These are phyloP conservation scores for Brassica balearica DNA, from an alignment of 441 rosid species.

Conservation along the genomic window DNA sequence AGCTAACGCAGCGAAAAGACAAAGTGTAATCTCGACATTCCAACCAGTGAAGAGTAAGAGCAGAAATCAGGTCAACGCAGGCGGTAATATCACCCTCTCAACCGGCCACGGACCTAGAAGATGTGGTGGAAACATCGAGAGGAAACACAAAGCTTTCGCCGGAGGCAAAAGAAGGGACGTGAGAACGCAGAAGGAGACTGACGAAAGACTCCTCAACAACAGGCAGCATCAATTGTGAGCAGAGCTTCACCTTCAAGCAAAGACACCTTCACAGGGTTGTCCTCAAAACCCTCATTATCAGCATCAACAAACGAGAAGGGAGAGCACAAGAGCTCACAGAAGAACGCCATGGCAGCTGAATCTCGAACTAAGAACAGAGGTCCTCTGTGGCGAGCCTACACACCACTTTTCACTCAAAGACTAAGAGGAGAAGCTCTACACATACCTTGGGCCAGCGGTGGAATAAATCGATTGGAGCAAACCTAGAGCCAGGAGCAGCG, in stretches of 20 bases:
- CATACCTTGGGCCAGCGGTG: no score
- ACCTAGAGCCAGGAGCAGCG: neutral
- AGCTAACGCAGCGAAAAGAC: neutral
- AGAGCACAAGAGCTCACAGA: neutral
- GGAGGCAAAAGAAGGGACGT: neutral
- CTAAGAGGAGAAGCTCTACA: no score
- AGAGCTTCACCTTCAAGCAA: neutral
- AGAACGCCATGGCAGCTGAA: no score
- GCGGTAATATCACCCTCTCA: neutral
- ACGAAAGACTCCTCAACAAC: neutral
- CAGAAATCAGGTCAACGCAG: neutral
- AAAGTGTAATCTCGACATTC: neutral
- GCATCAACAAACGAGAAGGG: neutral
- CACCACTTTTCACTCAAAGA: no score
- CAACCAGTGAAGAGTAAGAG: neutral
- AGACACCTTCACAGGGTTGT: neutral
- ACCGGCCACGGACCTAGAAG: neutral
- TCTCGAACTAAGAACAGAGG: no score
- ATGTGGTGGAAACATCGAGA: neutral
- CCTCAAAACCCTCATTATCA: neutral
- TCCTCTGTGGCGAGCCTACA: no score
- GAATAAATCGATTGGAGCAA: no score
- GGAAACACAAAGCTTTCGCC: neutral
- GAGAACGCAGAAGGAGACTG: neutral
- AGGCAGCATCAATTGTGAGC: neutral